Percentiles rank a stretch among this genome's conserved stretches.
Conservation (phyloP, 1,139 yeast species). For the Geotrichum candidum region DNA sequence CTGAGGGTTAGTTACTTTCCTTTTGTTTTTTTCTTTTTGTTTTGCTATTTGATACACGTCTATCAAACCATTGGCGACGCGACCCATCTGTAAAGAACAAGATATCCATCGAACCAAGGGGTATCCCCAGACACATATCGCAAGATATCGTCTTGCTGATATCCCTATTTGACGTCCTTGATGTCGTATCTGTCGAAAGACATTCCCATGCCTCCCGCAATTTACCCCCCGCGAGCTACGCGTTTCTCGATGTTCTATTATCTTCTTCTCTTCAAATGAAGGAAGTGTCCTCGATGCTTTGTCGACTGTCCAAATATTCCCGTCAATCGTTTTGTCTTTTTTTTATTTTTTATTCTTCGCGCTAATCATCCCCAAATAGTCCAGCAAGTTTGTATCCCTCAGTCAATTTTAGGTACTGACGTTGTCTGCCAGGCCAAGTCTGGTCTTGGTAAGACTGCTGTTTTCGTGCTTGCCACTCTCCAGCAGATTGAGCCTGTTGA, state of each 20-base stretch:
- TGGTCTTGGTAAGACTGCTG: conserved; percentile 99
- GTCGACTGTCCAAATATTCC: background rate
- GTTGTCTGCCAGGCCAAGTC: conserved; percentile 98
- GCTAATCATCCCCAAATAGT: conserved; percentile 41
- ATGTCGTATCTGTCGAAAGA: background rate
- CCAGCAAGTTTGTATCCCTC: conserved; percentile 98
- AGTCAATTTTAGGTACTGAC: conserved; percentile 95
- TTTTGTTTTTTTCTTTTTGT: conserved; percentile 6
- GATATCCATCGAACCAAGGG: background rate
- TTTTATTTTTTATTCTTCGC: background rate
- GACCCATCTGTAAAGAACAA: background rate
- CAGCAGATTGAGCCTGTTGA: conserved; percentile 97
- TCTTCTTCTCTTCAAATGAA: background rate
- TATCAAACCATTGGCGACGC: background rate
- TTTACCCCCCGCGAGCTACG: background rate
- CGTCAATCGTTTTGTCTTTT: background rate
- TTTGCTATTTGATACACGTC: conserved; percentile 1
- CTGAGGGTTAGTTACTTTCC: conserved; percentile 70
- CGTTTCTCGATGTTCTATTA: background rate
- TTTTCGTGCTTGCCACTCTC: conserved; percentile 88
- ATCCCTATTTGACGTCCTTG: background rate
- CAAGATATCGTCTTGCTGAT: background rate
- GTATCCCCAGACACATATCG: background rate
- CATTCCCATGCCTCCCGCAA: conserved; percentile 1
- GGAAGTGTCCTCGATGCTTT: background rate